Conservation (phyloP, 345 rosid genomes). For the Aquilaria sinensis region DNA sequence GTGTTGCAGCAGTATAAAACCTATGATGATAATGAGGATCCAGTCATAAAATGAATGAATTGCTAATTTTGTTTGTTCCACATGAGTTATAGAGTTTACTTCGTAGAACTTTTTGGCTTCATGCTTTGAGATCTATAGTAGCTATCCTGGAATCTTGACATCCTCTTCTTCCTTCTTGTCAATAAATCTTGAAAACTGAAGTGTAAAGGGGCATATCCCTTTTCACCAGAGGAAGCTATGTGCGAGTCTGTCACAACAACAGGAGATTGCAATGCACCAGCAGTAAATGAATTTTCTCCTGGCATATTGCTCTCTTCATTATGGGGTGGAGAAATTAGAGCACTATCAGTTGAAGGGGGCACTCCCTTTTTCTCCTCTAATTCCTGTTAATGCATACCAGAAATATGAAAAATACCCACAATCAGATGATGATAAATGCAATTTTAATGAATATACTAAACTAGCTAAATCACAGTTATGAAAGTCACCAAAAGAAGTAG, state of each 20-base stretch:
- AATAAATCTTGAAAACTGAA: constrained; percentile 66
- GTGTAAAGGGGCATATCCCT: constrained; percentile 51
- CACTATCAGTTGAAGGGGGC: constrained; percentile 23
- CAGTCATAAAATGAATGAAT: constrained; percentile 8
- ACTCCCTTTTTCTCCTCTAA: constrained; percentile 22
- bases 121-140: constrained; percentile 25
- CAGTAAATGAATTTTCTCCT: constrained; percentile 30
- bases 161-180: constrained; percentile 58
- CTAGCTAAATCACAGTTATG: too few relatives aligned
- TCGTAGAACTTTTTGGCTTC: constrained; percentile 40
- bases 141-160: constrained; percentile 37
- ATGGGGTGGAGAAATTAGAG: constrained; percentile 27
- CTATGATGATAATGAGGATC: constrained; percentile 28
- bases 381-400: constrained; percentile 26
- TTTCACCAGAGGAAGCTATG: constrained; percentile 38
- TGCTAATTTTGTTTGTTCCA: constrained; percentile 5
- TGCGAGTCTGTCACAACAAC: constrained; percentile 36
- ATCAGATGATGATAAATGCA: constrained; percentile 16
- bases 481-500: too few relatives aligned
- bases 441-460: too few relatives aligned
- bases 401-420: neutral
- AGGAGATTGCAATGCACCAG: constrained; percentile 33
- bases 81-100: constrained; percentile 14
- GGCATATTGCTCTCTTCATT: constrained; percentile 21
- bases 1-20: constrained; percentile 78